Evolutionary conservation across 2,329 filamentous ascomycete genomes (phyloP).

Genomic region (Penicillium sp.): DNA sequence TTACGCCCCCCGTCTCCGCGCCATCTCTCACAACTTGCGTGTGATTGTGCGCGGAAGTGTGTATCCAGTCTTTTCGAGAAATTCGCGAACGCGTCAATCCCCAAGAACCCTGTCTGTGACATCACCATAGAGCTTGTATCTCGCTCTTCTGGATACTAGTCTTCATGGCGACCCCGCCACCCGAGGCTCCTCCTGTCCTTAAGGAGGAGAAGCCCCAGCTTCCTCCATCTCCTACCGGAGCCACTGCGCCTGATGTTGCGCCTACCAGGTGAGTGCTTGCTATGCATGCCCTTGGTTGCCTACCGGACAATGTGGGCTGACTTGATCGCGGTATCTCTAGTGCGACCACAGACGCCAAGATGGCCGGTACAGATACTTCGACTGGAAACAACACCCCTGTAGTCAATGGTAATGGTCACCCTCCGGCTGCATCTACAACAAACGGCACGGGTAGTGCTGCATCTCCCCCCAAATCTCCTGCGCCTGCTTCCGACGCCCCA

Average conservation of each 20-base stretch:
- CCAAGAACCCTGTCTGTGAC: slow-evolving; percentile 21
- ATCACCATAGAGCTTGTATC: slow-evolving; percentile 15
- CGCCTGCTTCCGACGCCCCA: slow-evolving; percentile 8
- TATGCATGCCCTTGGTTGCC: not conserved
- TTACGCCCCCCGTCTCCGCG: slow-evolving; percentile 19
- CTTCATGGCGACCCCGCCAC: slow-evolving; percentile 46
- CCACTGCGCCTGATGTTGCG: slow-evolving; percentile 28
- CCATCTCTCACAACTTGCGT: slow-evolving; percentile 28
- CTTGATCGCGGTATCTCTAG: slow-evolving; percentile 22
- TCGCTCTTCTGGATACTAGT: slow-evolving; percentile 15
- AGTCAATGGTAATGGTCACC: slow-evolving; percentile 33
- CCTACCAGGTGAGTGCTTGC: slow-evolving; percentile 31
- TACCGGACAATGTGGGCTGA: slow-evolving; percentile 4
- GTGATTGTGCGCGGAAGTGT: slow-evolving; percentile 33
- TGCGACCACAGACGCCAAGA: slow-evolving; percentile 26
- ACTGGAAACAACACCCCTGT: slow-evolving; percentile 13
- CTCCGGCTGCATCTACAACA: slow-evolving; percentile 18
- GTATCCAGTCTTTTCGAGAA: slow-evolving; percentile 30
- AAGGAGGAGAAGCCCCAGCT: slow-evolving; percentile 46
- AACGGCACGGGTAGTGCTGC: slow-evolving; percentile 31
- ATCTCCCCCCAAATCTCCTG: slow-evolving; percentile 33
- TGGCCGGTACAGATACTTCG: slow-evolving; percentile 17
- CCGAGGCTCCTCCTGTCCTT: slow-evolving; percentile 37
- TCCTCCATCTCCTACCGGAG: slow-evolving; percentile 36
- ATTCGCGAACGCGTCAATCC: slow-evolving; percentile 26